Evolutionary conservation across 441 rosid genomes (phyloP).

Genomic region (Gossypium schwendimanii): DNA sequence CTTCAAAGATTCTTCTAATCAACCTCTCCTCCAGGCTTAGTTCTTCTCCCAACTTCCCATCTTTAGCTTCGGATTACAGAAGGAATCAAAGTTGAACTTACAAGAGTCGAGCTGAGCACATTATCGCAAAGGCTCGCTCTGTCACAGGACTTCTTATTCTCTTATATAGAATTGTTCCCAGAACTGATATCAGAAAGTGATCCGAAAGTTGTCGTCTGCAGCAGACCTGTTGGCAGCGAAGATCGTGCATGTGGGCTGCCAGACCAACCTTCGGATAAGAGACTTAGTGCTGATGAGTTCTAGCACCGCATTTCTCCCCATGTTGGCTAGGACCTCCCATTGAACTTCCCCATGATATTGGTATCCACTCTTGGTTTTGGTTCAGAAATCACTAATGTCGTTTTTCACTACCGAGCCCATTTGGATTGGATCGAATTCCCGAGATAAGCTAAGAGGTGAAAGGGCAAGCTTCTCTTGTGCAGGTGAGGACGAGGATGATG

Average conservation of each 20-base stretch:
- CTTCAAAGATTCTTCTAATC: not conserved
- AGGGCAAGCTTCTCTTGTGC: constrained; percentile 31
- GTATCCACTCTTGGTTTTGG: constrained; percentile 58
- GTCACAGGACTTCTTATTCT: constrained; percentile 35
- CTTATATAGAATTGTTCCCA: constrained; percentile 59
- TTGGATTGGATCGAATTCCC: constrained; percentile 40
- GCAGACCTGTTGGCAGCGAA: constrained; percentile 63
- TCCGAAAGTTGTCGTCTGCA: constrained; percentile 53
- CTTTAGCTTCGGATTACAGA: constrained; percentile 16
- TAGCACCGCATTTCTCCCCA: constrained; percentile 18
- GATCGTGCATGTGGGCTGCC: constrained; percentile 47
- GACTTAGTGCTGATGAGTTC: constrained; percentile 31
- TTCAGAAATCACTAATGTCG: constrained; percentile 23
- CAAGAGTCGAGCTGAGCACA: constrained; percentile 22
- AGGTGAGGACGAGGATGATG: constrained; percentile 45
- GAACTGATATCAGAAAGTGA: constrained; percentile 73
- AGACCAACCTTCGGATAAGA: constrained; percentile 40
- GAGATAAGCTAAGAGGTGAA: constrained; percentile 51
- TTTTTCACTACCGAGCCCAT: constrained; percentile 42
- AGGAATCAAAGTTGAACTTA: constrained; percentile 26
- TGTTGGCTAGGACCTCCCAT: constrained; percentile 38
- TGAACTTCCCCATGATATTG: constrained; percentile 64
- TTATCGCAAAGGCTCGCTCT: constrained; percentile 28
- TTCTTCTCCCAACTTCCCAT: not conserved
- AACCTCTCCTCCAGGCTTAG: not conserved